These are phyloP conservation scores for Triticum turgidum DNA, from an alignment of 176 grass and related monocot species.

Conservation along the genomic window DNA sequence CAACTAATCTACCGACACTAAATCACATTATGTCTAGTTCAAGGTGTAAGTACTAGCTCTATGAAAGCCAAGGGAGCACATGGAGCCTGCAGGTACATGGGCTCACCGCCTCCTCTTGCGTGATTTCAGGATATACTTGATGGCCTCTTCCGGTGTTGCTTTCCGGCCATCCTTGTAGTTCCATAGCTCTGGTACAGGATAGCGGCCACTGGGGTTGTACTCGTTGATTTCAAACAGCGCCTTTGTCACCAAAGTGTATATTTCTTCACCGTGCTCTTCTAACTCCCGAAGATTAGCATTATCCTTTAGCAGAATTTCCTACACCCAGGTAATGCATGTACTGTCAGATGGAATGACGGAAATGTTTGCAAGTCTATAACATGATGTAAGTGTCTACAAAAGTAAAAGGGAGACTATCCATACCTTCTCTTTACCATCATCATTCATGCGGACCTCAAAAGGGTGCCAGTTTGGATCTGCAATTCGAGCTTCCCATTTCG, in stretches of 20 bases:
- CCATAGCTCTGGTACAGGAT: constrained; percentile 35
- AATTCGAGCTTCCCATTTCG: constrained; percentile 51
- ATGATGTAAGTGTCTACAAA: neutral
- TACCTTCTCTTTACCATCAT: constrained; percentile 38
- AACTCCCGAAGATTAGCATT: constrained; percentile 37
- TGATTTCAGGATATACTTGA: constrained; percentile 8
- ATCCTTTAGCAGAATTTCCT: constrained; percentile 50
- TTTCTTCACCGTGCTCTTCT: constrained; percentile 38
- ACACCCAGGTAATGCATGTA: neutral
- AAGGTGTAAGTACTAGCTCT: neutral
- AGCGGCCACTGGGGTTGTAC: constrained; percentile 41
- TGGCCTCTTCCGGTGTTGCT: neutral
- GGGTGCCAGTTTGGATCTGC: constrained; percentile 48
- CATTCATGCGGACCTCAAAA: constrained; percentile 21
- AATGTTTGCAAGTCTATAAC: neutral
- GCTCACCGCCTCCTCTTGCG: constrained; percentile 9
- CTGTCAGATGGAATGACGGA: neutral
- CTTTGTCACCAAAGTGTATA: constrained; percentile 31
- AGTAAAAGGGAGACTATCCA: neutral
- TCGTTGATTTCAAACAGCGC: constrained; percentile 55
- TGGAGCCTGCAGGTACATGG: neutral
- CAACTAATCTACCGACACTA: neutral
- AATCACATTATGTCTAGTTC: neutral
- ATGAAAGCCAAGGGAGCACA: neutral
- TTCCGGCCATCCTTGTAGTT: constrained; percentile 16